Evolutionary conservation across 371 early-diverging fungal species (phyloP).

Genomic region (Chytridiales sp.): DNA sequence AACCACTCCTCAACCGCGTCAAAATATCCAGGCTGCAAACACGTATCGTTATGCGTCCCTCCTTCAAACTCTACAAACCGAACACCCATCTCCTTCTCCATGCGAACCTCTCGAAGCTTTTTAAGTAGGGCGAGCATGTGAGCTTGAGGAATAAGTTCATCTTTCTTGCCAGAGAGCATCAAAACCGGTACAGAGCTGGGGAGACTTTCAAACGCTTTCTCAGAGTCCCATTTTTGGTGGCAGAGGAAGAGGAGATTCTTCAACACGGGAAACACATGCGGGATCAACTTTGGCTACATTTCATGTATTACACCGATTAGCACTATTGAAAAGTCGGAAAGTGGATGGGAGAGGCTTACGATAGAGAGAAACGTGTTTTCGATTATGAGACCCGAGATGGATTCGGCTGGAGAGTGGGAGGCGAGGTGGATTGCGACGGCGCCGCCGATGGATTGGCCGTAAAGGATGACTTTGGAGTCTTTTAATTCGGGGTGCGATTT

Average conservation of each 20-base stretch:
- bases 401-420: constrained; percentile 51
- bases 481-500: constrained; percentile 66
- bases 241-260: constrained; percentile 72
- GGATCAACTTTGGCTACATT: constrained; percentile 78
- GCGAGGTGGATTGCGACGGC: constrained; percentile 89
- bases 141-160: constrained; percentile 84
- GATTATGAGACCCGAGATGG: constrained; percentile 79
- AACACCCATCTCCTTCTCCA: constrained; percentile 12
- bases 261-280: constrained; percentile 77
- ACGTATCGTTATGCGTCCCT: constrained; percentile 93
- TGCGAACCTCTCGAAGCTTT: constrained; percentile 15
- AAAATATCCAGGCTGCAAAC: constrained; percentile 83
- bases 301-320: neutral
- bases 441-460: constrained; percentile 97
- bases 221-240: constrained; percentile 88
- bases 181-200: constrained; percentile 68
- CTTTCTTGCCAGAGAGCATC: constrained; percentile 78
- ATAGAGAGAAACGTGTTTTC: constrained; percentile 95
- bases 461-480: constrained; percentile 77
- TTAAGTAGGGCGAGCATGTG: constrained; percentile 81
- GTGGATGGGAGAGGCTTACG: constrained; percentile 45
- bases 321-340: neutral
- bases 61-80: constrained; percentile 60
- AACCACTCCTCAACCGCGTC: constrained; percentile 60
- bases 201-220: constrained; percentile 67